Evolutionary conservation across 441 rosid genomes (phyloP).

Genomic region (Pelargonium citronellum): DNA sequence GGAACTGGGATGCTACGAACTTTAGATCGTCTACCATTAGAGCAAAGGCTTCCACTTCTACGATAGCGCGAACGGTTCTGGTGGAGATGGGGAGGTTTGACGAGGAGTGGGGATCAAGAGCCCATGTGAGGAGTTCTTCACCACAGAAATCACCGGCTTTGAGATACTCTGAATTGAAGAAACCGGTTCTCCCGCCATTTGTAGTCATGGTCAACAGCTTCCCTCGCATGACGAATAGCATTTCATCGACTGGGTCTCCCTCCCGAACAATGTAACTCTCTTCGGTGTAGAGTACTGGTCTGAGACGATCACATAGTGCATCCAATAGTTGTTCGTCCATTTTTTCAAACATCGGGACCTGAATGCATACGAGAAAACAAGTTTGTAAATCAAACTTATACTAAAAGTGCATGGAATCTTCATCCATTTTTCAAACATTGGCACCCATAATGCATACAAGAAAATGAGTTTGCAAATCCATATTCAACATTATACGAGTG

Average conservation of each 20-base stretch:
- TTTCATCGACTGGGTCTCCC: slow-evolving; percentile 14
- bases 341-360: slow-evolving; percentile 18
- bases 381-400: too few relatives aligned
- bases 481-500: neutral
- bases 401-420: too few relatives aligned
- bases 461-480: neutral
- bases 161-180: slow-evolving; percentile 33
- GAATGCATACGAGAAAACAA: too few relatives aligned
- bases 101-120: slow-evolving; percentile 9
- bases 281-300: slow-evolving; percentile 26
- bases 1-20: slow-evolving; percentile 15
- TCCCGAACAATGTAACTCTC: slow-evolving; percentile 33
- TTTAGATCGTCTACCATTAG: slow-evolving; percentile 8
- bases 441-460: slow-evolving; percentile 21
- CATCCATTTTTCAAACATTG: slow-evolving; percentile 7
- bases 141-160: slow-evolving; percentile 1
- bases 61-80: neutral
- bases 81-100: slow-evolving; percentile 8
- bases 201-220: slow-evolving; percentile 32
- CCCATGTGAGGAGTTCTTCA: slow-evolving; percentile 23
- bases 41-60: slow-evolving; percentile 3
- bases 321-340: slow-evolving; percentile 35
- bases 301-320: slow-evolving; percentile 31
- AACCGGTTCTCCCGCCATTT: slow-evolving; percentile 35
- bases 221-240: slow-evolving; percentile 34